Conservation (phyloP, 495 filamentous ascomycete species). For the Talaromyces proteolyticus region DNA sequence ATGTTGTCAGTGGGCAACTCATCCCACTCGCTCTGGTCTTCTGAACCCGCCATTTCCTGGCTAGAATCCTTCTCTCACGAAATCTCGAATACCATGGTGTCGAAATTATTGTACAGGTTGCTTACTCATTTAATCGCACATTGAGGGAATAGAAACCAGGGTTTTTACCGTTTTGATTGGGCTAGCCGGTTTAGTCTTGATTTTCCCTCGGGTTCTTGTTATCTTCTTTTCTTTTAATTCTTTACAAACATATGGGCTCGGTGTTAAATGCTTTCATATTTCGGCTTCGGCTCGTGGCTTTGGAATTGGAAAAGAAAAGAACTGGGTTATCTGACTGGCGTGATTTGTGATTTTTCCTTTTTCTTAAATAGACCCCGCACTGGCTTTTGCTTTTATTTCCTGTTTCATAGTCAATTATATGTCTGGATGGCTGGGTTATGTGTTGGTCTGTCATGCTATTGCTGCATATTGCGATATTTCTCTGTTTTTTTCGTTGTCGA, state of each 20-base stretch:
- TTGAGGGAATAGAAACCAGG: too few relatives aligned
- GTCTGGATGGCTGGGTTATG: neutral
- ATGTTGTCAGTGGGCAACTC: too few relatives aligned
- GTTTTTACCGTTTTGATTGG: neutral
- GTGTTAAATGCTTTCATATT: neutral
- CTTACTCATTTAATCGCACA: too few relatives aligned
- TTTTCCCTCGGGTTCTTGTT: neutral
- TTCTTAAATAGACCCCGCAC: neutral
- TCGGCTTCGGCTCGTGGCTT: neutral
- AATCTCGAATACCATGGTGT: too few relatives aligned
- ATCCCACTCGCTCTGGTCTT: too few relatives aligned
- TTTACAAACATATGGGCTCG: neutral
- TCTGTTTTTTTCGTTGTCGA: too few relatives aligned
- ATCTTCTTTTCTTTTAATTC: neutral
- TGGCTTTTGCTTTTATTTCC: neutral
- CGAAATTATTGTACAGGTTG: too few relatives aligned
- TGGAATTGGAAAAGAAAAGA: neutral
- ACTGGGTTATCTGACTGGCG: neutral
- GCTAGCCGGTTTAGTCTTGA: neutral
- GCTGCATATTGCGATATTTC: too few relatives aligned
- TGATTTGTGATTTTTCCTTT: neutral
- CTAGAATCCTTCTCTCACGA: too few relatives aligned
- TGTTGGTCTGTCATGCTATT: neutral
- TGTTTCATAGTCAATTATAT: neutral
- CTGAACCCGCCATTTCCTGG: too few relatives aligned